phyloP scores from a whole-genome alignment of 140 eudicot genomes.

The Senecio squalidus region DNA sequence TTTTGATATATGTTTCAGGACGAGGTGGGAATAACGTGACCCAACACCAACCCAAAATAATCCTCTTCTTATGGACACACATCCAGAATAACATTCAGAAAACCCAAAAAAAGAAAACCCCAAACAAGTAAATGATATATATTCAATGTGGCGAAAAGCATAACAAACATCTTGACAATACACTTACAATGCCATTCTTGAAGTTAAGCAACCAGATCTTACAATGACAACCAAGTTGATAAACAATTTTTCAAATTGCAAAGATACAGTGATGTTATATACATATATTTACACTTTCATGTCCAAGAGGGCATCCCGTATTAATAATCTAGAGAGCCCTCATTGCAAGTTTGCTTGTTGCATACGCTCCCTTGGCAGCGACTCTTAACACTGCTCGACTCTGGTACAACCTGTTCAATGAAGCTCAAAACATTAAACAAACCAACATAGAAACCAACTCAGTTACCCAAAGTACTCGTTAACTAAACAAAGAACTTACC shows the following conservation, averaged over 20 bases:
- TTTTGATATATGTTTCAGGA: too few relatives aligned
- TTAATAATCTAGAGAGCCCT: conserved; percentile 47
- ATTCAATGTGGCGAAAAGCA: neutral
- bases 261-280: conserved; percentile 5
- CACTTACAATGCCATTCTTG: conserved; percentile 14
- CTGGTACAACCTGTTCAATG: conserved; percentile 69
- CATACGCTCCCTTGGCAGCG: conserved; percentile 75
- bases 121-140: neutral
- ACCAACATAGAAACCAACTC: neutral
- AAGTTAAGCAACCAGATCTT: conserved; percentile 5
- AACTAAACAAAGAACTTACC: conserved; percentile 40
- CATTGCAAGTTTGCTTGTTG: conserved; percentile 61
- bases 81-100: neutral
- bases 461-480: neutral
- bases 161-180: too few relatives aligned
- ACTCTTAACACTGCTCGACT: conserved; percentile 59
- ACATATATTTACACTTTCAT: conserved; percentile 39
- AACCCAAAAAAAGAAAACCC: neutral
- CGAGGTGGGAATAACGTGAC: too few relatives aligned
- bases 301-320: conserved; percentile 1
- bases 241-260: conserved; percentile 16
- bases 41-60: neutral
- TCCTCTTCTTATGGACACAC: neutral
- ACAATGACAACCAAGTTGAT: neutral
- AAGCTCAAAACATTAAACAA: conserved; percentile 11